Base-by-base conservation (phyloP, 805 yeast species). In the Jamesozyma piceae region DNA sequence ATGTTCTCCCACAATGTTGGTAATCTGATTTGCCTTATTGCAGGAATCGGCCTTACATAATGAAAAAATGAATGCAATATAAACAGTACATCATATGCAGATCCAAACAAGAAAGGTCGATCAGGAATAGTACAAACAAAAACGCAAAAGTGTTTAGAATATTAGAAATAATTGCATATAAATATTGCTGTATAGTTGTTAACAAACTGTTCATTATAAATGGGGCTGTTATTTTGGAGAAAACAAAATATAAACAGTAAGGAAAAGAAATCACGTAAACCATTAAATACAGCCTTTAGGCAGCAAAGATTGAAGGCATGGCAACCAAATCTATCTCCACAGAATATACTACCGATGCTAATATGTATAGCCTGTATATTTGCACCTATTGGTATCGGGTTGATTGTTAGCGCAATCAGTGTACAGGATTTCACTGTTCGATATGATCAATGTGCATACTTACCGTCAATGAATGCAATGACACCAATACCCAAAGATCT, bases 301-400 rank as follows among this genome's bases (percentile, higher is more conserved):
- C 94, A 83, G 52, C 82, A 77, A 49, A 58, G 81, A 49, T 59
- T 77, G 48, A 75, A 73, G 51, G 73, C 80, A 39, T 77, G 80
- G 78, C 80, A 77, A 51, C 97, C 97, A 1, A 86, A 89, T 42
- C 73, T 92, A 42, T 86, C 96, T 2, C 97, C 97, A 11, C 78
- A 80, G 50, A 79, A 94, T n/a, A 95, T 89, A 39, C 73, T 92
- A 35, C 97, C 97, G 3, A 68, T 89, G 42, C 70, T 92, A 45
- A 71, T 88, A 35, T 49, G 82, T 20, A 67, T 85, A 31, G 85
- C 90, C 0, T 67, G 85, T 14, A 70, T 92, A 8, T 87, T 88
- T 64, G 86, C 90, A 1, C 96, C 97, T 1, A 73, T 90, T 37
- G 98, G 98, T 3, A 81, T 88, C 17, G 94, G 85, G 13, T 73